Base-by-base conservation (phyloP, 2,329 filamentous ascomycete genomes). In the Lasiodiplodia gonubiensis region DNA sequence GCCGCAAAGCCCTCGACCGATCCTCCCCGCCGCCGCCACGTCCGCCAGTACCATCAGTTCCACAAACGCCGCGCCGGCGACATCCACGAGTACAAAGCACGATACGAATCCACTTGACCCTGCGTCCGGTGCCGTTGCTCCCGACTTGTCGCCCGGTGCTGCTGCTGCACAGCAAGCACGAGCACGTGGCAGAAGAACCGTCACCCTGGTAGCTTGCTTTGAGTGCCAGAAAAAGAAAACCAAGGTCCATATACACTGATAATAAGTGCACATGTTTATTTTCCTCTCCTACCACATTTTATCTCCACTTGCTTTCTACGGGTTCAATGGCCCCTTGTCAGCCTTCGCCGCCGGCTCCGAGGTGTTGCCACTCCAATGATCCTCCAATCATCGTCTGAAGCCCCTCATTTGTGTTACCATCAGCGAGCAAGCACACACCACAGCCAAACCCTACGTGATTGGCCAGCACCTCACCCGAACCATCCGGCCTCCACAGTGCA, bases 161-260 rank as follows among this genome's bases (percentile, higher is more conserved):
- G 21, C 37, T 21, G 57, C 59, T 51, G 42, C 59, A 51, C 59
- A 48, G 39, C 39, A 49, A 37, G 59, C 59, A 35, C 42, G 59
- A 27, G 25, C 42, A 21, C 59, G 59, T 30, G 59, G 42, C 18
- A 48, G 59, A 30, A 63, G 59, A 63, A 63, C 59, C 27, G 59
- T 63, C 21, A 63, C 59, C 5, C 59, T 63, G 46, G 59, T 63
- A 27, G 59, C 59, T 37, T 63, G 59, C 18, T 63, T 63, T n/a
- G 59, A 63, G 59, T 63, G 59, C 59, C 59, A 63, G 59, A 63
- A 63, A 51, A 63, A 63, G 39, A 63, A 63, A 48, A 51, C 59
- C 59, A 63, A 63, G 59, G 59, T 63, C 46, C 59, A 63, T 63
- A 49, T 16, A 35, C 46, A 61, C n/a, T 39, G 18, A 33, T 21